phyloP scores from a whole-genome alignment of 108 stramenopile species.

The Aurantiochytrium sp. region DNA sequence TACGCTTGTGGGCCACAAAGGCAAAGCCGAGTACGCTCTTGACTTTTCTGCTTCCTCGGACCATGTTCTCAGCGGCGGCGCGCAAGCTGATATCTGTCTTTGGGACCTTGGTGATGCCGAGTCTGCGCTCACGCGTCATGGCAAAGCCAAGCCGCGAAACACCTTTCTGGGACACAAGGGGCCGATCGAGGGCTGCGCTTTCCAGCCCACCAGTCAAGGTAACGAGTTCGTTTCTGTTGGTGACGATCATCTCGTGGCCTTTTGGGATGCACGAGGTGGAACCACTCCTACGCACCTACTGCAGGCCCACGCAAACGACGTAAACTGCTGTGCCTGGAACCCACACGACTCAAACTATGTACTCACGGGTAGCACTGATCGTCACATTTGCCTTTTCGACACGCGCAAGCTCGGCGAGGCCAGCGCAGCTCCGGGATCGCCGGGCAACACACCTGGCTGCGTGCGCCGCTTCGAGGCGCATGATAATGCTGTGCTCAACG shows the following conservation, averaged over 20 bases:
- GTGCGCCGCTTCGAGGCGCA: neutral
- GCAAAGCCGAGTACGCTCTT: neutral
- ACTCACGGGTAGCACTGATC: neutral
- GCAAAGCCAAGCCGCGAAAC: neutral
- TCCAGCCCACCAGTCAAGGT: neutral
- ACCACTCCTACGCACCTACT: neutral
- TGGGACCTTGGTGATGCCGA: conserved; percentile 1
- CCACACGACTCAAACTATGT: neutral
- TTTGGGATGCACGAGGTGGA: neutral
- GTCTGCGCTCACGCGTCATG: neutral
- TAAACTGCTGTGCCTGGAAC: neutral
- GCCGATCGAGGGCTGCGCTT: neutral
- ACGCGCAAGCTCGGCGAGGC: neutral
- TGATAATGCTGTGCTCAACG: neutral
- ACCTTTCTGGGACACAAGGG: neutral
- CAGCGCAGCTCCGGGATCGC: neutral
- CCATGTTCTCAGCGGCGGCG: neutral
- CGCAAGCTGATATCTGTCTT: neutral
- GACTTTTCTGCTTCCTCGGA: neutral
- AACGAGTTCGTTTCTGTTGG: neutral
- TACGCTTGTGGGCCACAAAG: neutral
- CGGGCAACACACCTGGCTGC: neutral
- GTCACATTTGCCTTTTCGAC: neutral
- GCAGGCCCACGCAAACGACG: neutral
- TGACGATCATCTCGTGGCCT: neutral